phyloP scores from a whole-genome alignment of 2,329 filamentous ascomycete genomes.

The Kalaharituber pfeilii region DNA sequence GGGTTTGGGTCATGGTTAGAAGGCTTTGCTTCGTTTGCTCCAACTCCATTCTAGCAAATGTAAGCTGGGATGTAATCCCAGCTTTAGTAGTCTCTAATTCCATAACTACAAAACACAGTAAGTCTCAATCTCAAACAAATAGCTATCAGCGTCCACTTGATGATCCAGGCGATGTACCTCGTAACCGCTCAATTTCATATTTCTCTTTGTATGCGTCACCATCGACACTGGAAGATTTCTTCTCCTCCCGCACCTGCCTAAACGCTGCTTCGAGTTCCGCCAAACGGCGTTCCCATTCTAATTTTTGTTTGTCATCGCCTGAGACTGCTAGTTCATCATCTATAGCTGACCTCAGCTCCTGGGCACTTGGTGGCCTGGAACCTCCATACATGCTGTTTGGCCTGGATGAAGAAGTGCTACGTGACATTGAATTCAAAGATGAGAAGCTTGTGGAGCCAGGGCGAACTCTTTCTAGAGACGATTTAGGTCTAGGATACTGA shows the following conservation, averaged over 20 bases:
- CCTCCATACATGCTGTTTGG: neutral
- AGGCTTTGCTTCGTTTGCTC: slow-evolving; percentile 32
- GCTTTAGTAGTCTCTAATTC: slow-evolving; percentile 39
- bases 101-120: slow-evolving; percentile 29
- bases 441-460: neutral
- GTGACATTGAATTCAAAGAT: slow-evolving; percentile 4
- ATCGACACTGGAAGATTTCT: neutral
- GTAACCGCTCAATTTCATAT: slow-evolving; percentile 37
- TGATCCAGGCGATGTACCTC: slow-evolving; percentile 51
- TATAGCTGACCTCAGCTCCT: slow-evolving; percentile 3
- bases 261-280: neutral
- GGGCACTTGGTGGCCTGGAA: slow-evolving; percentile 13
- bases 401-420: neutral
- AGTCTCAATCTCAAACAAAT: no score
- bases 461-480: slow-evolving; percentile 6
- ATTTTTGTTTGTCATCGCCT: neutral
- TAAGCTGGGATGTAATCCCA: slow-evolving; percentile 31
- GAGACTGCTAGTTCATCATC: neutral
- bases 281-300: neutral
- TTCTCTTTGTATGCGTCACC: neutral
- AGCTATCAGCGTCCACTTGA: slow-evolving; percentile 63
- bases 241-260: neutral
- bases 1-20: slow-evolving; percentile 46
- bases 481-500: slow-evolving; percentile 9
- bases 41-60: slow-evolving; percentile 23